Evolutionary conservation across 345 rosid genomes (phyloP).

Genomic region (Angophora floribunda): DNA sequence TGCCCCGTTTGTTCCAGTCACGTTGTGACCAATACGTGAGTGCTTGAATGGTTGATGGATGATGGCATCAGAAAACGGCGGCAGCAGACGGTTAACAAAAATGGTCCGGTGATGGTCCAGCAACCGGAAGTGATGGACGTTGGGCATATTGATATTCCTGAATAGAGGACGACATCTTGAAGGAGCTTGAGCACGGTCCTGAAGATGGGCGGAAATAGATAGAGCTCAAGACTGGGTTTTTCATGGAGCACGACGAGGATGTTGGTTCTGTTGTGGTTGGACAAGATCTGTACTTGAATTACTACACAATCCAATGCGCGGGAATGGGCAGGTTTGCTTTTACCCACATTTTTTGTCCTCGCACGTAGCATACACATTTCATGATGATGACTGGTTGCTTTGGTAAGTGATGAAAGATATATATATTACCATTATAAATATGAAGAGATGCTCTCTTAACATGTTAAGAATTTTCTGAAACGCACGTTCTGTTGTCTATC

Average conservation of each 20-base stretch:
- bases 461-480: background rate
- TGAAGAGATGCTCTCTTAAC: background rate
- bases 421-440: background rate
- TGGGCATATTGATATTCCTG: background rate
- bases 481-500: background rate
- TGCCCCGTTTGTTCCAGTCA: no score
- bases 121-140: background rate
- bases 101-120: no score
- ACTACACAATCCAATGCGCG: background rate
- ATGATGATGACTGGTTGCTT: background rate
- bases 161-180: background rate
- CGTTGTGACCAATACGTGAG: no score
- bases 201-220: background rate
- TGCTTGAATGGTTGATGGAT: no score
- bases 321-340: background rate
- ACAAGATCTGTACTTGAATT: background rate
- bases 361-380: background rate
- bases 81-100: rapidly evolving
- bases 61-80: no score
- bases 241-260: background rate
- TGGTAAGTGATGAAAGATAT: background rate
- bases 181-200: background rate
- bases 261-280: background rate
- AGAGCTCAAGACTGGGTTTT: background rate
- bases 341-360: background rate